A percentile compares a stretch with the other conserved stretches of the same genome.
These are phyloP conservation scores for Termitomyces sp. DNA, from an alignment of 768 basidiomycete genomes.

Conservation along the genomic window DNA sequence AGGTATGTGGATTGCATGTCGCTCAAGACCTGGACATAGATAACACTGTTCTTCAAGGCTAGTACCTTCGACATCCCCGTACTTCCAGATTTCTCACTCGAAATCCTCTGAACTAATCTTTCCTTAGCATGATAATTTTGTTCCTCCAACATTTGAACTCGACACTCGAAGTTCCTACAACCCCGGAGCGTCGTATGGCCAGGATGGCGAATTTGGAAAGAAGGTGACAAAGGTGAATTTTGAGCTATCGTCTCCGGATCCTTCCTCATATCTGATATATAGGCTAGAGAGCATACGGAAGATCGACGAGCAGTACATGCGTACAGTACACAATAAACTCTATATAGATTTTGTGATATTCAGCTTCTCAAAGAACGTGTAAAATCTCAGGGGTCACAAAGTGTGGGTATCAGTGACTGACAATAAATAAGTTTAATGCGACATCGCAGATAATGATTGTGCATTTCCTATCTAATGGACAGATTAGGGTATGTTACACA, in stretches of 20 bases:
- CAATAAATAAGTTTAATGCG: too few species aligned
- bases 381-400: too few species aligned
- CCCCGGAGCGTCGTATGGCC: constrained; percentile 1
- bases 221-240: constrained; percentile 10
- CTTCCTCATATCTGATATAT: background rate
- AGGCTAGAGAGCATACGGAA: constrained; percentile 11
- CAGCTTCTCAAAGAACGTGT: too few species aligned
- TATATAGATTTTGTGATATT: too few species aligned
- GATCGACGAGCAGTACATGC: constrained; percentile 1
- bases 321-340: background rate
- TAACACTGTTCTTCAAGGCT: background rate
- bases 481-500: too few species aligned
- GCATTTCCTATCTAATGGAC: too few species aligned
- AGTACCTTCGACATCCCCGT: constrained; percentile 3
- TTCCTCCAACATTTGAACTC: constrained; percentile 6
- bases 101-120: background rate
- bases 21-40: too few species aligned
- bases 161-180: constrained; percentile 2
- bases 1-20: background rate
- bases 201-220: constrained; percentile 11
- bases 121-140: background rate
- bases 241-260: background rate
- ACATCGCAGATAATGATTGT: too few species aligned
- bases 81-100: background rate
- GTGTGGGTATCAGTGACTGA: too few species aligned